phyloP scores from a whole-genome alignment of 2,329 filamentous ascomycete genomes.

The Arthrinium phaeospermum region DNA sequence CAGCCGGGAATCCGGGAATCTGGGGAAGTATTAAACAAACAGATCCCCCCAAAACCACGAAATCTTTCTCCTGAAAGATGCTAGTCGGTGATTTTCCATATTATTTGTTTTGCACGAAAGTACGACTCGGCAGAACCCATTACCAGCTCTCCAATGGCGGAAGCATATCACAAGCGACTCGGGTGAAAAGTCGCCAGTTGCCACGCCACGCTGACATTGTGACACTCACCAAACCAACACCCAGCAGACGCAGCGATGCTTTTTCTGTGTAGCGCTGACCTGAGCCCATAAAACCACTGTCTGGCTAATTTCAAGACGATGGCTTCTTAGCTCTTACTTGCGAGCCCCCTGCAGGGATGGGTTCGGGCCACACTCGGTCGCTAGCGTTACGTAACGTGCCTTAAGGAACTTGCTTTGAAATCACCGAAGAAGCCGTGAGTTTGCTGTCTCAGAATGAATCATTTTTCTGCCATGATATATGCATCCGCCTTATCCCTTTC shows the following conservation, averaged over 20 bases:
- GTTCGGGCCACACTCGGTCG: neutral
- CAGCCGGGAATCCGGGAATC: neutral
- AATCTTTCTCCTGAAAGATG: neutral
- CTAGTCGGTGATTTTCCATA: too few species aligned
- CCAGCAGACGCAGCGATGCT: neutral
- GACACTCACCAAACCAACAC: neutral
- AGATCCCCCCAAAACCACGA: neutral
- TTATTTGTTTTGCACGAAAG: too few species aligned
- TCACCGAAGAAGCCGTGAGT: slow-evolving; percentile 3
- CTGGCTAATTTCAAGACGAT: neutral
- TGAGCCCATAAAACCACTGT: neutral
- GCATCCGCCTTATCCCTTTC: neutral
- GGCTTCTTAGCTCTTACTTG: slow-evolving; percentile 10
- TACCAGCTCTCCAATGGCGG: neutral
- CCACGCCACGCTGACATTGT: neutral
- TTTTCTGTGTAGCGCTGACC: neutral
- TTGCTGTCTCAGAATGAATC: neutral
- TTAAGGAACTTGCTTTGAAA: neutral
- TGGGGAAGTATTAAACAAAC: neutral
- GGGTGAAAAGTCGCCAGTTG: neutral
- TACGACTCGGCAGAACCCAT: neutral
- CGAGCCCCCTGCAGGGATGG: neutral
- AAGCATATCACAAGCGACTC: neutral
- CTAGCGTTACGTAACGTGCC: slow-evolving; percentile 5
- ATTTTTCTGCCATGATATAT: neutral